These are phyloP conservation scores for Cordia subcordata DNA, from an alignment of 257 asterid species.

Conservation along the genomic window DNA sequence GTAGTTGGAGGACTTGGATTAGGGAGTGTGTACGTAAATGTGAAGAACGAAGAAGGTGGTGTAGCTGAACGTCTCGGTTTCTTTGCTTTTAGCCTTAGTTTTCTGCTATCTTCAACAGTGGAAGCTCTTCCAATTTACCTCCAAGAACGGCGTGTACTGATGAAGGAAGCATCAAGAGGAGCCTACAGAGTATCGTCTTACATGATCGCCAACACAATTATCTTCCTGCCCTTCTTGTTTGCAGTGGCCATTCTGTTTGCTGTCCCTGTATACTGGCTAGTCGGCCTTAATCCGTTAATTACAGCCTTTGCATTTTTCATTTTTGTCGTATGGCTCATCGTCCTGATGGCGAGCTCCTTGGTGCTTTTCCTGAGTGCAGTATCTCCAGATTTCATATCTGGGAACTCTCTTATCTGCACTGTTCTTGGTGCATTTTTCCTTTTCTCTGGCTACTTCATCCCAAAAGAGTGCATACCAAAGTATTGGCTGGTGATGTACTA, in stretches of 20 bases:
- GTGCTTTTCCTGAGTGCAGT: constrained; percentile 73
- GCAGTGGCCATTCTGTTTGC: constrained; percentile 68
- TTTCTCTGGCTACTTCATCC: constrained; percentile 85
- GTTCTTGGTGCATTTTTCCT: constrained; percentile 86
- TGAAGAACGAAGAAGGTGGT: constrained; percentile 63
- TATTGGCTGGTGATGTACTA: constrained; percentile 90
- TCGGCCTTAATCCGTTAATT: constrained; percentile 68
- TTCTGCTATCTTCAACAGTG: constrained; percentile 85
- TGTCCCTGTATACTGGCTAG: constrained; percentile 78
- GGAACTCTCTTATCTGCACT: constrained; percentile 72
- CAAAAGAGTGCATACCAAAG: constrained; percentile 68
- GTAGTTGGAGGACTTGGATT: constrained; percentile 79
- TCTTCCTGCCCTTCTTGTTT: constrained; percentile 72
- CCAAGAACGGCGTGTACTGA: constrained; percentile 66
- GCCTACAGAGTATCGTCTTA: constrained; percentile 74
- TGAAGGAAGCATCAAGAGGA: constrained; percentile 81
- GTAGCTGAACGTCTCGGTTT: constrained; percentile 74
- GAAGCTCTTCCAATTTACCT: constrained; percentile 91
- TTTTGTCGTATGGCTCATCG: constrained; percentile 71
- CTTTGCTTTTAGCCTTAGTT: constrained; percentile 78
- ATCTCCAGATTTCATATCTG: constrained; percentile 82
- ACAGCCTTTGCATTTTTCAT: constrained; percentile 60
- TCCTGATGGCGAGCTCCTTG: constrained; percentile 82
- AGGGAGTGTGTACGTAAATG: constrained; percentile 60
- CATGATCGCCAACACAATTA: constrained; percentile 65